Conservation (phyloP, 257 asterid genomes). For the Capsicum chinense region DNA sequence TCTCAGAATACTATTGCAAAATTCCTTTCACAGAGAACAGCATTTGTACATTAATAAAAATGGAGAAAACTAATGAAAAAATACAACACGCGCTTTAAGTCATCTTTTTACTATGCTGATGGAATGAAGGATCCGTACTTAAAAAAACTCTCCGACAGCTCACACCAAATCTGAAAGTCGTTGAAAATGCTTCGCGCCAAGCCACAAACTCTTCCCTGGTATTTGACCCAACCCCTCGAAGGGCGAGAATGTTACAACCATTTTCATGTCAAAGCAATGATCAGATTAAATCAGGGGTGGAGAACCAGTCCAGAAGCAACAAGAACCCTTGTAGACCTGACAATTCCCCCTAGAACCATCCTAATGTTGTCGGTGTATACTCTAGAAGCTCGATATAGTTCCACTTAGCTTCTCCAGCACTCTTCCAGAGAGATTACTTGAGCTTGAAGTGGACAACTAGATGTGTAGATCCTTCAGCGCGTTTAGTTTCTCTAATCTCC, state of each 20-base stretch:
- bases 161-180: slow-evolving; percentile 22
- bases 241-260: background rate
- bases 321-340: slow-evolving; percentile 3
- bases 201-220: background rate
- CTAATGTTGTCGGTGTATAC: background rate
- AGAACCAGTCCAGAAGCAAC: background rate
- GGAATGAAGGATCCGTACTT: slow-evolving; percentile 18
- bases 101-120: background rate
- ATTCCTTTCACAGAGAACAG: slow-evolving; percentile 15
- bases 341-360: slow-evolving; percentile 9
- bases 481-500: slow-evolving; percentile 59
- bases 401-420: background rate
- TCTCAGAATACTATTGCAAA: slow-evolving; percentile 22
- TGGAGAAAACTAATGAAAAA: slow-evolving; percentile 19
- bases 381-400: slow-evolving; percentile 3
- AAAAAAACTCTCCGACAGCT: background rate
- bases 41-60: slow-evolving; percentile 5
- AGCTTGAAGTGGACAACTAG: slow-evolving; percentile 40
- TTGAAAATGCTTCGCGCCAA: background rate
- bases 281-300: background rate
- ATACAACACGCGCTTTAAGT: slow-evolving; percentile 25
- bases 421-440: slow-evolving; percentile 33
- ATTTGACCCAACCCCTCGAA: slow-evolving; percentile 14
- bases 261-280: background rate
- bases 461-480: slow-evolving; percentile 60